Evolutionary conservation across 1,284 basidiomycete genomes (phyloP).

Genomic region (Heterobasidion irregulare): DNA sequence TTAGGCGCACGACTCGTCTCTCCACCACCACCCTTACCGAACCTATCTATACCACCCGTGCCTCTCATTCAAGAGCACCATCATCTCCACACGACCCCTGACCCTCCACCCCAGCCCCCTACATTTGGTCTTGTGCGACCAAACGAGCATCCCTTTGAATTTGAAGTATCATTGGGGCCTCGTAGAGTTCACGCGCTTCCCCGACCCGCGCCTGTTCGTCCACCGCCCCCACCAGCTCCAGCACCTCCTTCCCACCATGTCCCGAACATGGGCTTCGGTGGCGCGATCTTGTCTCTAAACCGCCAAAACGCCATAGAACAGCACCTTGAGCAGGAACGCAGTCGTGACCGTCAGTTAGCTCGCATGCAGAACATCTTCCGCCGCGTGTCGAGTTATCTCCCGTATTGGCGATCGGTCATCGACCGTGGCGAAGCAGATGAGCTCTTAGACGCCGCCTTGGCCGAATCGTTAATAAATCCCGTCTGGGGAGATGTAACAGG

Average conservation of each 20-base stretch:
- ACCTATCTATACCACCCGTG: slow-evolving; percentile 28
- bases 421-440: slow-evolving; percentile 2
- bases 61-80: slow-evolving; percentile 22
- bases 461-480: slow-evolving; percentile 17
- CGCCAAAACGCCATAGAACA: slow-evolving; percentile 18
- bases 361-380: slow-evolving; percentile 7
- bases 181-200: slow-evolving; percentile 6
- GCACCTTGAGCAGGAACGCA: slow-evolving; percentile 9
- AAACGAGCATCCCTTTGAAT: slow-evolving; percentile 32
- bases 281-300: slow-evolving; percentile 47
- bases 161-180: slow-evolving; percentile 25
- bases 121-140: slow-evolving; percentile 30
- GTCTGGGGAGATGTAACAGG: slow-evolving; percentile 13
- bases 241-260: slow-evolving; percentile 45
- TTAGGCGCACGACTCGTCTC: slow-evolving; percentile 25
- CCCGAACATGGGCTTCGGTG: slow-evolving; percentile 57
- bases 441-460: slow-evolving; percentile 14
- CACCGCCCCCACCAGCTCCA: slow-evolving; percentile 13
- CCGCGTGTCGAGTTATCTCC: not conserved
- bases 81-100: slow-evolving; percentile 7
- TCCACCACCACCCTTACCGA: slow-evolving; percentile 30
- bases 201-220: slow-evolving; percentile 8
- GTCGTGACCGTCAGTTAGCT: slow-evolving; percentile 15
- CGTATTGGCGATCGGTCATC: not conserved
- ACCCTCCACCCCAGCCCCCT: slow-evolving; percentile 13